A percentile compares a stretch with the other conserved stretches of the same genome.
These are phyloP conservation scores for Filosporella fistucella DNA, from an alignment of 495 filamentous ascomycete species.

Conservation along the genomic window DNA sequence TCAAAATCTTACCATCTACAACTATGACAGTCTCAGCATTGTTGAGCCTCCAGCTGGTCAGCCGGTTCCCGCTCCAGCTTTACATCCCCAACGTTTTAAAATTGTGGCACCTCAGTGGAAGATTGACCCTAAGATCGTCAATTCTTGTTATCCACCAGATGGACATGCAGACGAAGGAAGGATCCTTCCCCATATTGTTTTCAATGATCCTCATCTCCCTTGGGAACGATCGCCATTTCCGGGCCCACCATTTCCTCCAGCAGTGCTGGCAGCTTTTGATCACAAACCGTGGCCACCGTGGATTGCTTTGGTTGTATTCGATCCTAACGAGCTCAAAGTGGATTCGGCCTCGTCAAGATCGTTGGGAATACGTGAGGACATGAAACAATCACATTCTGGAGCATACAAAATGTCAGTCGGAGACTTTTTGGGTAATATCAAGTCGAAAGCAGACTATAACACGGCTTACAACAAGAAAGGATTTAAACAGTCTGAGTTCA, in stretches of 20 bases:
- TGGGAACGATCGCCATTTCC: constrained; percentile 41
- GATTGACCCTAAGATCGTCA: constrained; percentile 23
- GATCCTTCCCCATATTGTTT: constrained; percentile 43
- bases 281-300: not conserved
- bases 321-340: constrained; percentile 22
- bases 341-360: not conserved
- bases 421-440: not conserved
- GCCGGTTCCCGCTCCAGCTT: not conserved
- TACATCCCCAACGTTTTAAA: constrained; percentile 23
- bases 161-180: constrained; percentile 30
- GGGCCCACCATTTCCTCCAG: too few species aligned
- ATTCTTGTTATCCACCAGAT: constrained; percentile 36
- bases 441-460: not conserved
- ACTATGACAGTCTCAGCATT: too few species aligned
- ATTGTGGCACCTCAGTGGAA: constrained; percentile 32
- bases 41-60: too few species aligned
- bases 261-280: too few species aligned
- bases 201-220: constrained; percentile 43
- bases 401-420: constrained; percentile 13
- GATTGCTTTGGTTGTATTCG: constrained; percentile 36
- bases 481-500: too few species aligned
- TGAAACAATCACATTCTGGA: not conserved
- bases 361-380: not conserved
- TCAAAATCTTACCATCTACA: not conserved
- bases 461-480: not conserved